Evolutionary conservation across 2,329 filamentous ascomycete species (phyloP), one percentile per base, ranked within the genome.

Genomic region (Fusarium abutilonis): DNA sequence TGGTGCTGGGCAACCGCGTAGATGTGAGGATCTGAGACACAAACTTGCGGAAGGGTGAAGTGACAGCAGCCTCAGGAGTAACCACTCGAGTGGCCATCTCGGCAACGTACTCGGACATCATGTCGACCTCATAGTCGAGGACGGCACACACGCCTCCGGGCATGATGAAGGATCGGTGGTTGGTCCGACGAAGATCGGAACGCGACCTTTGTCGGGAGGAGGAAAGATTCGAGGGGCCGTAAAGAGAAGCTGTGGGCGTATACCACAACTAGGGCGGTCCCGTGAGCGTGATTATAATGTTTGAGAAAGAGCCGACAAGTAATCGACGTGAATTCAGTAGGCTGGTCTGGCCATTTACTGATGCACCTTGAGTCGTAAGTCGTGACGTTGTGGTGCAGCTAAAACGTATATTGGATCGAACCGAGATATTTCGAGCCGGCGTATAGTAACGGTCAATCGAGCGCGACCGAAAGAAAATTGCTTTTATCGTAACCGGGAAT

Each of bases 111-210:
- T 96, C 92, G 63, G 92, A 90, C 93, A 97, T 97, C 76, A 90
- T 83, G 75, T 96, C 92, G 87, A 97, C 94, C 78, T 97, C 93
- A 76, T 97, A 97, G 82, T 97, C 93, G 78, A 97, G 86, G 79
- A 96, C 91, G 72, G 92, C 92, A 70, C 93, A 95, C 35, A 97
- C 93, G 70, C 93, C 93, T 75, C 93, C 93, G 65, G 85, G 81
- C 85, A 87, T 87, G 72, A 78, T 86, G 80, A 70, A 72, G 67
- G 71, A 72, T 63, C 63, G 59, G 28, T 34, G 36, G 32, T 59
- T 62, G 46, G 57, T 66, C 76, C 75, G 76, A 79, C 75, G 61
- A 78, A 78, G 77, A 78, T 74, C 77, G 55, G 35, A 55, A 26
- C 31, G 42, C 51, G 75, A 78, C 70, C 76, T 78, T 77, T 69